phyloP scores from a whole-genome alignment of 2,329 filamentous ascomycete genomes.

The Fusarium odoratissimum region DNA sequence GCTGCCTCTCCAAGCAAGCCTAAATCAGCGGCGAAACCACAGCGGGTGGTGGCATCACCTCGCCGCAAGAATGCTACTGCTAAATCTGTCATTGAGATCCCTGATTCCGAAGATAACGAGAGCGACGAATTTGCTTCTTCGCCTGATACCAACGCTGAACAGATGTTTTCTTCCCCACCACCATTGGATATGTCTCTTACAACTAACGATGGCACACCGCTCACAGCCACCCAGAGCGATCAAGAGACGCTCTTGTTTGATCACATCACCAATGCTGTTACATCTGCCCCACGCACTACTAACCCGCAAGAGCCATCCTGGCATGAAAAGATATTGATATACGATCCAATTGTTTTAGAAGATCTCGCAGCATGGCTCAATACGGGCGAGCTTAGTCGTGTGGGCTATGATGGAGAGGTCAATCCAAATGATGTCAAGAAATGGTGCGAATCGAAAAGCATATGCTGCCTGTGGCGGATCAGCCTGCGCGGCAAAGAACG shows the following conservation, averaged over 20 bases:
- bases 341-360: slow-evolving; percentile 89
- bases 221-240: slow-evolving; percentile 53
- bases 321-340: slow-evolving; percentile 94
- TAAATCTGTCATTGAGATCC: slow-evolving; percentile 57
- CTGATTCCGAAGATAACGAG: slow-evolving; percentile 61
- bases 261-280: slow-evolving; percentile 67
- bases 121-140: slow-evolving; percentile 46
- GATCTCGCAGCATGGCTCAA: slow-evolving; percentile 89
- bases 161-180: slow-evolving; percentile 58
- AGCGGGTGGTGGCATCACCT: slow-evolving; percentile 25
- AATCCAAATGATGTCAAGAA: slow-evolving; percentile 76
- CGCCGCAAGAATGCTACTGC: slow-evolving; percentile 24
- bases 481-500: slow-evolving; percentile 64
- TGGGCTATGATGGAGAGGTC: slow-evolving; percentile 75
- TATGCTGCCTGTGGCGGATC: slow-evolving; percentile 83
- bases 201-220: slow-evolving; percentile 57
- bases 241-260: slow-evolving; percentile 61
- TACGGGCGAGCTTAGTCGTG: slow-evolving; percentile 70
- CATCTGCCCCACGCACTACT: slow-evolving; percentile 59
- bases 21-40: slow-evolving; percentile 14
- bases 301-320: slow-evolving; percentile 72
- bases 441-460: slow-evolving; percentile 89
- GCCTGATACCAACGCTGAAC: slow-evolving; percentile 51
- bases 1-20: slow-evolving; percentile 11
- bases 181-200: slow-evolving; percentile 57